Base-by-base conservation (phyloP, 2,329 filamentous ascomycete genomes). In the Drechslera avenae region DNA sequence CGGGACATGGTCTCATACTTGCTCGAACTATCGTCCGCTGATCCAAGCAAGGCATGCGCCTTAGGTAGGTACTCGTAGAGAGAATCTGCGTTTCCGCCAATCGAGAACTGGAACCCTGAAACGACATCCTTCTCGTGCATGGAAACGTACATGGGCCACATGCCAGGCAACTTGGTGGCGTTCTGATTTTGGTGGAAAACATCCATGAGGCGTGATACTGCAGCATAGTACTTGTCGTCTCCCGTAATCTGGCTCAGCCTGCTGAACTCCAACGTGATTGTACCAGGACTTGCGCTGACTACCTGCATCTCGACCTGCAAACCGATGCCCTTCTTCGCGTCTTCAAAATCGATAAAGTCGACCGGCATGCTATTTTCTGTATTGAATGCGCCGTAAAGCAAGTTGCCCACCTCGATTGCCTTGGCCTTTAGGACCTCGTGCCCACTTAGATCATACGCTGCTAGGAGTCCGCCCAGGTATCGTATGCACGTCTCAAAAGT, bases 1-100 rank as follows among this genome's bases (percentile, higher is more conserved):
- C 76, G 73, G 3, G 73, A 72, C 39, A 72, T 76, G 57, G 86
- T 81, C 65, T 86, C 90, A 8, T 85, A 73, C 13, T 79, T 80
- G n/a, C 75, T 61, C 60, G 82, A 82, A 12, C 76, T 69, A 0
- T 74, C 70, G 3, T 78, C 73, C 1, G 71, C 57, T 3, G 80
- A 79, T 10, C 71, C 69, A 16, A 73, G 66, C 7, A 73, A 61
- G 16, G 65, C 61, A 34, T 61, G 54, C 52, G 64, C 68, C 44
- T 74, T 74, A 9, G 71, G 71, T 21, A 74, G 66, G 39, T 74
- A 73, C 45, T 74, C 71, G 47, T 72, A 74, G 3, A 68, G 56
- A 5, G 69, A 73, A 49, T 75, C 73, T 19, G 67, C 70, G 47
- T 73, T 67, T 2, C 69, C 72, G 5, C 72, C 73, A 9, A 73